Evolutionary conservation across 352 stramenopile genomes (phyloP), one percentile per base, ranked within the genome.

Genomic region (Phytophthora quininea): DNA sequence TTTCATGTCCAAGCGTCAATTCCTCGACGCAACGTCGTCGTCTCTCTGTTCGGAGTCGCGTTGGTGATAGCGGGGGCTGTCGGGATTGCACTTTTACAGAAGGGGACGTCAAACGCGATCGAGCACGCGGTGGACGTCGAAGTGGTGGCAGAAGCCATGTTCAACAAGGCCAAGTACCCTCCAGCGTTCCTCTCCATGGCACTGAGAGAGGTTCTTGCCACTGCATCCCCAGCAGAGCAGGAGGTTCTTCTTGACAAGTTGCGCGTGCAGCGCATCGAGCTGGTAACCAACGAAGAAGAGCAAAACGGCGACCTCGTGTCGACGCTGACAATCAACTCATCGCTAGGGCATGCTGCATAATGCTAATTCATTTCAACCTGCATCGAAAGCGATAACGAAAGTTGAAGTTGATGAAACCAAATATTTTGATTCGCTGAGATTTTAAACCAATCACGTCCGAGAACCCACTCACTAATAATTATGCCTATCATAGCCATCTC

Each of bases 131-230:
- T 45, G 3, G 31, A 63, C 15, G 33, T 45, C 11, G 56, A 40
- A 2, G 14, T 63, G 15, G 30, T 63, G 11, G 56, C 45, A 29
- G 45, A 63, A 3, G 56, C 51, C 5, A 29, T 54, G 32, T 45
- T 55, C 43, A 63, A 55, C 19, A 54, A 12, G 3, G 56, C 40
- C 3, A 63, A 63, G 19, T 62, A 62, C 43, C 45, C 45, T 6
- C 43, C 31, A 2, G 8, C 40, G 14, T 53, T 62, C 19, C 55
- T 62, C 0, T 19, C 31, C 14, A 62, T 63, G 56, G 7, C 46
- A 1, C 24, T 52, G 12, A 9, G 40, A 14, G 40, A 47, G 15
- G 40, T 47, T 4, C 40, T 47, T 9, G 40, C 9, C 6, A n/a
- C 12, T 6, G 9, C 40, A 47, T 47, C 40, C 19, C 40, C 12